Evolutionary conservation across 1,284 basidiomycete species (phyloP).

Genomic region (Ustilago crameri): DNA sequence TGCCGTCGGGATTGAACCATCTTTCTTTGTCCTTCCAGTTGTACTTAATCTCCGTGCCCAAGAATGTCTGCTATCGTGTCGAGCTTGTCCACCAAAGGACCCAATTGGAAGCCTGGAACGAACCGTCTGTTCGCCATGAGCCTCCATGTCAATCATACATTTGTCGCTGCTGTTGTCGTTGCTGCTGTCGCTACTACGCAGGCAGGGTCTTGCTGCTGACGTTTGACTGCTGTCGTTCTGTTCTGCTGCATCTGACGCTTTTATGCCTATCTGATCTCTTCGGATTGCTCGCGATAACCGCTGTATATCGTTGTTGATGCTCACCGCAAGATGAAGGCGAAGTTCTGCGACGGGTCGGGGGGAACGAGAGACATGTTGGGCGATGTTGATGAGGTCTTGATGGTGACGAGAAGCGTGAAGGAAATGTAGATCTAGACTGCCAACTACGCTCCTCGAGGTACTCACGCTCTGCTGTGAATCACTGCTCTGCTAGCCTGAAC

Average conservation of each 20-base stretch:
- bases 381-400: conserved; percentile 45
- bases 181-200: neutral
- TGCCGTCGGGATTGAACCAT: too few relatives aligned
- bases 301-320: conserved; percentile 28
- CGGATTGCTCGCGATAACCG: conserved; percentile 5
- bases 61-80: too few relatives aligned
- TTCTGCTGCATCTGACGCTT: conserved; percentile 10
- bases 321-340: conserved; percentile 68
- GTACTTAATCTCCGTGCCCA: too few relatives aligned
- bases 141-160: neutral
- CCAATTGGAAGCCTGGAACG: too few relatives aligned
- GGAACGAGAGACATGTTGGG: conserved; percentile 65
- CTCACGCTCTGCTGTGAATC: neutral
- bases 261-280: conserved; percentile 19
- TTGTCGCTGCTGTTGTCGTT: neutral
- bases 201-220: neutral
- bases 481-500: neutral
- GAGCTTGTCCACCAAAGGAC: too few relatives aligned
- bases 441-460: conserved; percentile 1
- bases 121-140: too few relatives aligned
- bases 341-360: conserved; percentile 68
- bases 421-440: conserved; percentile 9
- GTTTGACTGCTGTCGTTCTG: neutral
- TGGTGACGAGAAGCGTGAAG: conserved; percentile 52
- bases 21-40: too few relatives aligned